Evolutionary conservation across 805 yeast species (phyloP).

Genomic region (Ogataea parapolymorpha): DNA sequence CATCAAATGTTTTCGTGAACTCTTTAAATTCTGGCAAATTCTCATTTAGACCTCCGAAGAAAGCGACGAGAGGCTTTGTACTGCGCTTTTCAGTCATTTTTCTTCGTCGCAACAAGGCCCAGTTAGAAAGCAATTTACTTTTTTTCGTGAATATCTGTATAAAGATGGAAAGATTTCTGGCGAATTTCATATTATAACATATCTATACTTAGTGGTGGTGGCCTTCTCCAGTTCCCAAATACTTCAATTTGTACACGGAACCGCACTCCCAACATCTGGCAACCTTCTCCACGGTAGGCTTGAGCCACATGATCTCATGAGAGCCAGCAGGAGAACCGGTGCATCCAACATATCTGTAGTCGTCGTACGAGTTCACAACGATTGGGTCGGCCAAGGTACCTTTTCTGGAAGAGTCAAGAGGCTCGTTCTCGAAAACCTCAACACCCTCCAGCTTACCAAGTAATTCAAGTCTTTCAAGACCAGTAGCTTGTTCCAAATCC

Average conservation of each 20-base stretch:
- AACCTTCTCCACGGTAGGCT: slow-evolving; percentile 75
- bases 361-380: slow-evolving; percentile 84
- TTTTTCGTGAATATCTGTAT: background rate
- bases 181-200: slow-evolving; percentile 8
- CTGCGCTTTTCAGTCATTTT: no score
- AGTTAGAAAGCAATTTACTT: background rate
- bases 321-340: slow-evolving; percentile 94
- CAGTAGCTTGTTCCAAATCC: slow-evolving; percentile 95
- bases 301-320: slow-evolving; percentile 89
- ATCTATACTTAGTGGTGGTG: slow-evolving; percentile 46
- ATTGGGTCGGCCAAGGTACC: slow-evolving; percentile 93
- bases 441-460: slow-evolving; percentile 95
- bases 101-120: no score
- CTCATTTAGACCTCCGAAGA: slow-evolving; percentile 49
- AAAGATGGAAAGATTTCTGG: background rate
- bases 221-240: slow-evolving; percentile 73
- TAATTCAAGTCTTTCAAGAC: slow-evolving; percentile 94
- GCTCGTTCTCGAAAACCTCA: slow-evolving; percentile 86
- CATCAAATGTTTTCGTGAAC: slow-evolving; percentile 40
- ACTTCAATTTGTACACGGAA: slow-evolving; percentile 84
- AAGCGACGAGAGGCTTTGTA: slow-evolving; percentile 33
- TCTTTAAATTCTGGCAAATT: slow-evolving; percentile 43
- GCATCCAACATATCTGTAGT: slow-evolving; percentile 94
- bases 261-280: slow-evolving; percentile 99
- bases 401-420: slow-evolving; percentile 80